Conservation (phyloP, 768 basidiomycete species). For the Chalciporus piperatus region DNA sequence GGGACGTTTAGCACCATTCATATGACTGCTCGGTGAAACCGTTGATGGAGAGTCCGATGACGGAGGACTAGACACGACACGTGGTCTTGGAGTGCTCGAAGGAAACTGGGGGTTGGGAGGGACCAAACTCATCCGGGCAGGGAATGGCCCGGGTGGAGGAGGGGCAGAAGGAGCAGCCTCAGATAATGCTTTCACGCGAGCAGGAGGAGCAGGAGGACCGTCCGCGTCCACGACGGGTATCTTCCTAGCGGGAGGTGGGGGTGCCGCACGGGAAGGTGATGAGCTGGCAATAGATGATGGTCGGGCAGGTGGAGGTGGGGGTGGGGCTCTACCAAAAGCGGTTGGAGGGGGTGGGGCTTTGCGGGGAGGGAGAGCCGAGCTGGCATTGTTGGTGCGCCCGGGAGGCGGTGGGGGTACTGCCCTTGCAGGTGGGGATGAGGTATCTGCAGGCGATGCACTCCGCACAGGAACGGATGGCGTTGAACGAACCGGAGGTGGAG, state of each 20-base stretch:
- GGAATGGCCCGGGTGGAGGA: constrained; percentile 26
- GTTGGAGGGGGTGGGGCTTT: constrained; percentile 37
- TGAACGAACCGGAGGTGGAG: constrained; percentile 24
- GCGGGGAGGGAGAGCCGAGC: constrained; percentile 29
- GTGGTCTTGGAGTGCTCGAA: constrained; percentile 21
- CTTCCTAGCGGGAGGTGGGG: constrained; percentile 43
- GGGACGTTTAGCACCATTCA: constrained; percentile 32
- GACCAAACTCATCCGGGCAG: constrained; percentile 21
- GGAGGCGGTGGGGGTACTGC: constrained; percentile 24
- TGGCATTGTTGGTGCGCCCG: constrained; percentile 20
- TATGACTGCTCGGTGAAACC: constrained; percentile 14
- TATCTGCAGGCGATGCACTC: constrained; percentile 18
- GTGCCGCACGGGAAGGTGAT: constrained; percentile 31
- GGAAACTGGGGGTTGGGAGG: constrained; percentile 15
- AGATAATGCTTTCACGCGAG: constrained; percentile 44
- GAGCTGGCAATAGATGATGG: constrained; percentile 33
- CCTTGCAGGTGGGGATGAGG: constrained; percentile 16
- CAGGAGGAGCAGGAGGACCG: constrained; percentile 33
- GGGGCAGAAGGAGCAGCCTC: constrained; percentile 38
- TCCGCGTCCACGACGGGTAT: constrained; percentile 18
- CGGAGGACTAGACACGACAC: constrained; percentile 25
- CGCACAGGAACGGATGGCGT: constrained; percentile 29
- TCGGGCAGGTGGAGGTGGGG: constrained; percentile 47
- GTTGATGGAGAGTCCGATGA: constrained; percentile 18
- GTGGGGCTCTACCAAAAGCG: constrained; percentile 36